Evolutionary conservation across 805 yeast species (phyloP).

Genomic region (Metschnikowia gelsemii): DNA sequence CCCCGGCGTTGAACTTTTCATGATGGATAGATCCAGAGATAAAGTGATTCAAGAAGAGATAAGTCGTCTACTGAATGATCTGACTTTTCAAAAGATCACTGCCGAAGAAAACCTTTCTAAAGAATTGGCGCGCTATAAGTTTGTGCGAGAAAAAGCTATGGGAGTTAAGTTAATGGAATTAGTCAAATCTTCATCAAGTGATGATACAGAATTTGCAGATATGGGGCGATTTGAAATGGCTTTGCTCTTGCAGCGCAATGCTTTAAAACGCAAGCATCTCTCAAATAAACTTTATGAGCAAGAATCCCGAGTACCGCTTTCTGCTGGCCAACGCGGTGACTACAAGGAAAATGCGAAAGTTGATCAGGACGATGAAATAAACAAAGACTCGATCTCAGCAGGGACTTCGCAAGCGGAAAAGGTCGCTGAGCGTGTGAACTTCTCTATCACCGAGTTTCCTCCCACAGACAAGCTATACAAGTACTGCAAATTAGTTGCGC

Average conservation of each 20-base stretch:
- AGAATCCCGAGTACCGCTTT: constrained; percentile 25
- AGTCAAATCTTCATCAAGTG: neutral
- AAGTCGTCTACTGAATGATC: constrained; percentile 38
- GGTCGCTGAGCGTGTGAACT: neutral
- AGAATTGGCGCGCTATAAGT: constrained; percentile 12
- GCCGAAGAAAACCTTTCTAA: constrained; percentile 30
- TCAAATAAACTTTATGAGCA: constrained; percentile 19
- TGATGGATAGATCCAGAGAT: constrained; percentile 30
- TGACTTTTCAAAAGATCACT: constrained; percentile 35
- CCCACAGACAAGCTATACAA: constrained; percentile 36
- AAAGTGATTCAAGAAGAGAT: constrained; percentile 42
- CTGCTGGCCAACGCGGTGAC: constrained; percentile 18
- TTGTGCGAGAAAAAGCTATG: constrained; percentile 17
- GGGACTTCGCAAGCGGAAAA: neutral
- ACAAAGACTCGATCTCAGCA: neutral
- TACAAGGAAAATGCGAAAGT: constrained; percentile 19
- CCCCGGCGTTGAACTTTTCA: constrained; percentile 2
- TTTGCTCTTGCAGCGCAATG: constrained; percentile 28
- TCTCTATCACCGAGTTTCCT: constrained; percentile 21
- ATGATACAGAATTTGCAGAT: constrained; percentile 3
- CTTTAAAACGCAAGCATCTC: constrained; percentile 24
- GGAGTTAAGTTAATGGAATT: constrained; percentile 6
- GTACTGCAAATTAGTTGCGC: constrained; percentile 40
- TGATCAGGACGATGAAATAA: neutral
- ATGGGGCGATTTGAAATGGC: constrained; percentile 23